Evolutionary conservation across 2,329 filamentous ascomycete genomes (phyloP), one percentile per base, ranked within the genome.

Genomic region (Arthrobotrys iridis): DNA sequence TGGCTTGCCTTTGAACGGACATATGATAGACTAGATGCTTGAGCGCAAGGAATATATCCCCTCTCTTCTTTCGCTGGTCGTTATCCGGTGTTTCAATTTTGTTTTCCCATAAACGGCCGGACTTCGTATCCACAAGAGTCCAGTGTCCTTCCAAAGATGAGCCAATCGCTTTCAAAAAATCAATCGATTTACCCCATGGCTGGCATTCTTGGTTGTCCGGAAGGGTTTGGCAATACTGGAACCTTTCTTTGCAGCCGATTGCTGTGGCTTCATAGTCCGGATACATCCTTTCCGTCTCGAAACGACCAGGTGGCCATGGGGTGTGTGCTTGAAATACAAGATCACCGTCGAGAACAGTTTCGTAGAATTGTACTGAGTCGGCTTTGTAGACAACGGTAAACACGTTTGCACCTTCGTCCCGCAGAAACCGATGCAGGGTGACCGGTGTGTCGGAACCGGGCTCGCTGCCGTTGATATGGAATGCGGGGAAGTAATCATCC

Each of bases 191-290:
- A 6, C 48, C 20, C 48, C 48, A 55, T 4, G 28, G 48, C 20
- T 22, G n/a, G 15, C 48, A 55, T 1, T 55, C 8, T 3, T 2
- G 28, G n/a, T n/a, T 11, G 8, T n/a, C 15, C 5, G 24, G 24
- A 11, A 35, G 30, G 2, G 15, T 55, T 1, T n/a, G 48, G 24
- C 52, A 40, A 13, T 58, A 58, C 11, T 58, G 52, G 20, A 40
- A 58, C 15, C 5, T 58, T 13, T 40, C 52, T 22, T 22, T 40
- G 18, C 52, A 58, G 28, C 52, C 26, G 5, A 58, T 58, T 4
- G 52, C 52, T 3, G 52, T 40, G 10, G 30, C 52, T 13, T 58
- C 52, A 11, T 22, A 40, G 52, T 58, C 55, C 4, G 35, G 55
- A 26, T 43, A 10, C 15, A 33, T 33, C 10, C 4, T 33, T 33